Evolutionary conservation across 768 basidiomycete genomes (phyloP).

Genomic region (Russula sp.): DNA sequence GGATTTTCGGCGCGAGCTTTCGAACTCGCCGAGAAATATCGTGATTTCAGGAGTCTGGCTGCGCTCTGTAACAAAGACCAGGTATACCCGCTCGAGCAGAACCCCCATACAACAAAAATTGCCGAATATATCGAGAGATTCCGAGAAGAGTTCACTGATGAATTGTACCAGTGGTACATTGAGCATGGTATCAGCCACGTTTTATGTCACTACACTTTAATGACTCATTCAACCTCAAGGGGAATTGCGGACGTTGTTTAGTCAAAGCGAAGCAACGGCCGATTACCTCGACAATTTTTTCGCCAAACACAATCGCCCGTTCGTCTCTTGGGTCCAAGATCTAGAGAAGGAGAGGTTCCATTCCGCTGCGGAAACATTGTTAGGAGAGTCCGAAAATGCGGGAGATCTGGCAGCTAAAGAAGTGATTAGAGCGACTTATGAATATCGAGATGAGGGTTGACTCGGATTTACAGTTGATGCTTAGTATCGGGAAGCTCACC

Average conservation of each 20-base stretch:
- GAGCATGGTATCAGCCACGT: conserved; percentile 61
- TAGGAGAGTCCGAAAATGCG: conserved; percentile 57
- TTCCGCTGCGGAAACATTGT: conserved; percentile 60
- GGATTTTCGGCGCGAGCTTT: conserved; percentile 72
- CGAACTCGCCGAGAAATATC: conserved; percentile 78
- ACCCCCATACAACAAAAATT: conserved; percentile 60
- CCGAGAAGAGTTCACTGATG: conserved; percentile 79
- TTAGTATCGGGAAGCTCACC: conserved; percentile 86
- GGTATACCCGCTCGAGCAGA: conserved; percentile 61
- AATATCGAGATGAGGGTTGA: conserved; percentile 8
- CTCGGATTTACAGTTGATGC: conserved; percentile 60
- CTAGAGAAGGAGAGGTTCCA: conserved; percentile 65
- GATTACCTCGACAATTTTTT: conserved; percentile 74
- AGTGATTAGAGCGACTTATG: conserved; percentile 44
- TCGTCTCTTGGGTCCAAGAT: conserved; percentile 87
- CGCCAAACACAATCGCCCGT: conserved; percentile 50
- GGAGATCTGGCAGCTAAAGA: conserved; percentile 68
- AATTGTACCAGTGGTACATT: conserved; percentile 91
- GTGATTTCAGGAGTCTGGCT: conserved; percentile 82
- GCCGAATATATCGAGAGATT: conserved; percentile 73
- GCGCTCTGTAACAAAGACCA: conserved; percentile 71
- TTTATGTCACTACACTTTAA: not conserved
- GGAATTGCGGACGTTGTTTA: conserved; percentile 78
- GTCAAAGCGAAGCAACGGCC: conserved; percentile 61
- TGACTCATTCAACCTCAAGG: conserved; percentile 43